These are phyloP conservation scores for Cardamine occulta DNA, from an alignment of 345 rosid species.

Conservation along the genomic window DNA sequence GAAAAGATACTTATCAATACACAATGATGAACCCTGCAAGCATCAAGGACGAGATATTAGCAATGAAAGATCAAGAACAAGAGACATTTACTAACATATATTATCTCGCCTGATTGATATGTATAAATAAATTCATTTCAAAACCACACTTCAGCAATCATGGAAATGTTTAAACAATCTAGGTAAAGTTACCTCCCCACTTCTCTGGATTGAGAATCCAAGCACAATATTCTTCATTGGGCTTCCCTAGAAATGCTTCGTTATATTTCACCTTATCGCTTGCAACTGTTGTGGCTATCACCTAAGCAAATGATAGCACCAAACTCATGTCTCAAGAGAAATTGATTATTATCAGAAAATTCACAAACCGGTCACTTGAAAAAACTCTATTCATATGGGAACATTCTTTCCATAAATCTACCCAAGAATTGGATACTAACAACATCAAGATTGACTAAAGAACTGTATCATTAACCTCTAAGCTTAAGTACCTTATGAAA, in stretches of 20 bases:
- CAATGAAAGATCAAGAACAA: constrained; percentile 14
- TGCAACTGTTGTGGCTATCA: constrained; percentile 88
- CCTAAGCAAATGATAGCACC: constrained; percentile 48
- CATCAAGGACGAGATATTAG: not conserved
- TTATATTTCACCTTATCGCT: constrained; percentile 76
- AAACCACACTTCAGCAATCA: not conserved
- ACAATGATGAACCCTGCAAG: not conserved
- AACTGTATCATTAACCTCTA: not conserved
- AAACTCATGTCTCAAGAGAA: not conserved
- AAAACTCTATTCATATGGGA: not conserved
- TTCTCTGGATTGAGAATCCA: constrained; percentile 94
- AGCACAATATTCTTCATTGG: constrained; percentile 72
- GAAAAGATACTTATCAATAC: constrained; percentile 14
- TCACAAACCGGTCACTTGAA: not conserved
- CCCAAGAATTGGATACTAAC: not conserved
- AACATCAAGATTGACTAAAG: not conserved
- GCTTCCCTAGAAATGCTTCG: constrained; percentile 87
- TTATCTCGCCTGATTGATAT: not conserved
- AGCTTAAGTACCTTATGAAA: not conserved
- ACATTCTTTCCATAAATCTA: constrained; percentile 7
- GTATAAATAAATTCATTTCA: not conserved
- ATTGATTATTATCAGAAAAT: not conserved
- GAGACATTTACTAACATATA: not conserved
- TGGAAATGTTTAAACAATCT: constrained; percentile 4
- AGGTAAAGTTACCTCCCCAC: constrained; percentile 79